phyloP scores from a whole-genome alignment of 768 basidiomycete species.

The Grammothele lineata region DNA sequence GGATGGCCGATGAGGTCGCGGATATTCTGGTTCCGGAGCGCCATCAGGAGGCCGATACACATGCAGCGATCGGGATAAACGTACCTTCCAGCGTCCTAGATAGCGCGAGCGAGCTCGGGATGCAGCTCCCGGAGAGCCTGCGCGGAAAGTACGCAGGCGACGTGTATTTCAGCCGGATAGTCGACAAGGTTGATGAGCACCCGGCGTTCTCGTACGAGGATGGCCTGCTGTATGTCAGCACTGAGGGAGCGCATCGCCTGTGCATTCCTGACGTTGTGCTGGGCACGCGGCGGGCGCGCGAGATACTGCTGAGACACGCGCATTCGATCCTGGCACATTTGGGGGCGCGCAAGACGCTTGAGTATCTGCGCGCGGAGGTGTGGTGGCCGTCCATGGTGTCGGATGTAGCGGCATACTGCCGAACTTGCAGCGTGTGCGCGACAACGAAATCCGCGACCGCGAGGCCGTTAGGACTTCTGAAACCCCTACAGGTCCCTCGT shows the following conservation, averaged over 20 bases:
- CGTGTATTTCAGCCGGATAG: slow-evolving; percentile 25
- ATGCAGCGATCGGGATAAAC: too few relatives aligned
- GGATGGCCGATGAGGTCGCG: too few relatives aligned
- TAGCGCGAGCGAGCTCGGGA: background rate
- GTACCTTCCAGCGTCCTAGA: background rate
- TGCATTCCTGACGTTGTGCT: slow-evolving; percentile 24
- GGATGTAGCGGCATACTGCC: slow-evolving; percentile 25
- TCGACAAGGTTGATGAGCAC: slow-evolving; percentile 18
- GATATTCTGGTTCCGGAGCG: too few relatives aligned
- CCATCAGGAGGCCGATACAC: background rate
- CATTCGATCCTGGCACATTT: slow-evolving; percentile 38
- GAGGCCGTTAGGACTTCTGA: slow-evolving; percentile 21
- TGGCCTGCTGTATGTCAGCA: slow-evolving; percentile 19
- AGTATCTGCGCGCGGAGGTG: slow-evolving; percentile 27
- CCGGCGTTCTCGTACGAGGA: slow-evolving; percentile 24
- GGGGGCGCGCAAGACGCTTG: slow-evolving; percentile 29
- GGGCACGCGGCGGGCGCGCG: slow-evolving; percentile 16
- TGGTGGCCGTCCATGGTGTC: slow-evolving; percentile 36
- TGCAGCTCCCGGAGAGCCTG: slow-evolving; percentile 10
- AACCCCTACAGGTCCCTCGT: slow-evolving; percentile 17
- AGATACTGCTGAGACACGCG: slow-evolving; percentile 31
- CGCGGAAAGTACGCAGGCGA: slow-evolving; percentile 25
- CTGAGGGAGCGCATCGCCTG: background rate
- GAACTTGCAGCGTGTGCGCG: slow-evolving; percentile 17
- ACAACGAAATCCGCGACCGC: slow-evolving; percentile 13